phyloP scores from a whole-genome alignment of 441 rosid species.

The Adansonia rubrostipa region DNA sequence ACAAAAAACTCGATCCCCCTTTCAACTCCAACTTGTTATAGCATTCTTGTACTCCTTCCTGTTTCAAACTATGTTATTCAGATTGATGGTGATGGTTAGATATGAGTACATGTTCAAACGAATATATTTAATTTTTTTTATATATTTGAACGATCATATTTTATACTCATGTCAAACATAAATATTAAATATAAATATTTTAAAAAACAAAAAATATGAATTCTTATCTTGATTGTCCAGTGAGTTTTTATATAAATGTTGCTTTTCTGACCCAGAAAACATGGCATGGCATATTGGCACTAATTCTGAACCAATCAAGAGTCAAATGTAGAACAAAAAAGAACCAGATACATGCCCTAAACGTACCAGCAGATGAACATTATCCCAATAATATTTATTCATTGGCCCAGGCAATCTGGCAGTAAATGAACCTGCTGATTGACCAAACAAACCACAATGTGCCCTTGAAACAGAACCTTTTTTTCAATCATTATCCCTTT shows the following conservation, averaged over 20 bases:
- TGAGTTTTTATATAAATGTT: background rate
- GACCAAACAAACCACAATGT: slow-evolving; percentile 3
- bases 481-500: background rate
- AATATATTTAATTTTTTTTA: too few species aligned
- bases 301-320: slow-evolving; percentile 1
- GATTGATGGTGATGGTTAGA: too few species aligned
- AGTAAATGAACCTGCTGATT: slow-evolving; percentile 2
- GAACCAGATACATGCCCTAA: background rate
- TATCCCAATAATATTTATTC: background rate
- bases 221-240: too few species aligned
- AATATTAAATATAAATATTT: too few species aligned
- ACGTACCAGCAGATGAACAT: background rate
- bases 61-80: too few species aligned
- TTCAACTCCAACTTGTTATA: background rate
- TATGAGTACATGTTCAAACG: too few species aligned
- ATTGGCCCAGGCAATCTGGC: slow-evolving; percentile 11
- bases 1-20: background rate
- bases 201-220: too few species aligned
- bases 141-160: background rate
- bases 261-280: background rate
- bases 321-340: background rate
- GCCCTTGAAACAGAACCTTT: background rate
- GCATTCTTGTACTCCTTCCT: background rate
- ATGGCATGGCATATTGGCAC: background rate
- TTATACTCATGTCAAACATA: background rate